Base-by-base conservation (phyloP, 352 stramenopile genomes). In the Halophytophthora batemanensis region DNA sequence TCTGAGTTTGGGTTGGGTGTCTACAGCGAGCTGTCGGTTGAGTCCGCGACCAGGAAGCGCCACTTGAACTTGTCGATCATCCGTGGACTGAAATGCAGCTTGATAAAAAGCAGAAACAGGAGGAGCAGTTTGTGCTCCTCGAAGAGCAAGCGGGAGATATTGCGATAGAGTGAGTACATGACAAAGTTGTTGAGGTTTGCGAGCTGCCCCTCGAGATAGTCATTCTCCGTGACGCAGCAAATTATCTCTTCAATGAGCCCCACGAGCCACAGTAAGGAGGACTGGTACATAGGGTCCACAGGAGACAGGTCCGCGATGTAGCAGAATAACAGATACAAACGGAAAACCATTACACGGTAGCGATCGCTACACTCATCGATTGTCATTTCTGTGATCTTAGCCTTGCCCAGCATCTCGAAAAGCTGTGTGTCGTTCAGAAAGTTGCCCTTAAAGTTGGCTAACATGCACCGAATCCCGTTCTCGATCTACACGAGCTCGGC, bases 271-370 rank as follows among this genome's bases (percentile, higher is more conserved):
- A 93, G 86, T 19, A 98, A 60, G 17, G 82, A 97, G 55, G 97
- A 98, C 71, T 98, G 90, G 65, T 97, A 97, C 87, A 97, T 97
- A 0, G 90, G 90, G 49, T 97, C 90, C 5, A 97, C 88, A 3
- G 93, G 66, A 15, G 82, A 78, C 34, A 98, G 63, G 53, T 97
- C 90, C 8, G 87, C 72, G 39, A 97, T 96, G 51, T 85, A 97
- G 59, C 97, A 97, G 66, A 96, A 98, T 2, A 97, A 53, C 19
- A 97, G 63, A 13, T 90, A 90, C 0, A 88, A 87, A 14, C 89
- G 86, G 55, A 89, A 96, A 2, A 90, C 90, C 4, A 97, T 87
- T 2, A 84, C 74, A 15, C 90, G 80, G 38, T 97, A 97, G 2
- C 85, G 74, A 42, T 97, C 87, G 18, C 90, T 78, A 1, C 71